phyloP scores from a whole-genome alignment of 805 yeast genomes.

The Monosporozyma solicola region DNA sequence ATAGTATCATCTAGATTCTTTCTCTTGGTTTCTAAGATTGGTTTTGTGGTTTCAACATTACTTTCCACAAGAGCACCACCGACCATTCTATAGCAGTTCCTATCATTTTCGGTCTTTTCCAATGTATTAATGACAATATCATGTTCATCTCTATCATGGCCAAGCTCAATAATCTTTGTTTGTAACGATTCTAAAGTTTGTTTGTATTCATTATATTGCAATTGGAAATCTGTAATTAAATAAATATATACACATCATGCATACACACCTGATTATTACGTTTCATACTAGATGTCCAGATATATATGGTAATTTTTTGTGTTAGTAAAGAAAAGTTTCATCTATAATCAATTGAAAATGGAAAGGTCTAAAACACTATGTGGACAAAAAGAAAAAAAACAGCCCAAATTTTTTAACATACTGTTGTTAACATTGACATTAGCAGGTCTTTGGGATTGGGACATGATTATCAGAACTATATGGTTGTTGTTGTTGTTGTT shows the following conservation, averaged over 20 bases:
- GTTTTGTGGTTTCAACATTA: constrained; percentile 65
- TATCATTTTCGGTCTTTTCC: constrained; percentile 40
- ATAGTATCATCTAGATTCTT: constrained; percentile 33
- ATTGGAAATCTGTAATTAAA: constrained; percentile 33
- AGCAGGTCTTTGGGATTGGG: not conserved
- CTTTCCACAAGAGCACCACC: constrained; percentile 88
- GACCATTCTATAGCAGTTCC: constrained; percentile 87
- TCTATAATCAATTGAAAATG: too few relatives aligned
- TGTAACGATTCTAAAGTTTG: constrained; percentile 38
- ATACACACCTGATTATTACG: not conserved
- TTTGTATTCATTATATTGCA: constrained; percentile 44
- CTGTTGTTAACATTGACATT: not conserved
- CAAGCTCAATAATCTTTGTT: constrained; percentile 39
- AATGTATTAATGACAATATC: constrained; percentile 54
- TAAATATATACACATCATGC: not conserved
- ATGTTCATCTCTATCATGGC: constrained; percentile 40
- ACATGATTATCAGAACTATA: not conserved
- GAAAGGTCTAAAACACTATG: not conserved
- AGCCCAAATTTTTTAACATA: not conserved
- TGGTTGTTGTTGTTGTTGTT: not conserved
- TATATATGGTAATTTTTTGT: not conserved
- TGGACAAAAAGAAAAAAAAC: not conserved
- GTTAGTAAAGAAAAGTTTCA: constrained; percentile 5
- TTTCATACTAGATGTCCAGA: not conserved
- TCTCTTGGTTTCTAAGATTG: constrained; percentile 48